A percentile compares a stretch with the other conserved stretches of the same genome.
These are phyloP conservation scores for Rutstroemia sp. DNA, from an alignment of 2,329 filamentous ascomycete genomes.

Conservation along the genomic window DNA sequence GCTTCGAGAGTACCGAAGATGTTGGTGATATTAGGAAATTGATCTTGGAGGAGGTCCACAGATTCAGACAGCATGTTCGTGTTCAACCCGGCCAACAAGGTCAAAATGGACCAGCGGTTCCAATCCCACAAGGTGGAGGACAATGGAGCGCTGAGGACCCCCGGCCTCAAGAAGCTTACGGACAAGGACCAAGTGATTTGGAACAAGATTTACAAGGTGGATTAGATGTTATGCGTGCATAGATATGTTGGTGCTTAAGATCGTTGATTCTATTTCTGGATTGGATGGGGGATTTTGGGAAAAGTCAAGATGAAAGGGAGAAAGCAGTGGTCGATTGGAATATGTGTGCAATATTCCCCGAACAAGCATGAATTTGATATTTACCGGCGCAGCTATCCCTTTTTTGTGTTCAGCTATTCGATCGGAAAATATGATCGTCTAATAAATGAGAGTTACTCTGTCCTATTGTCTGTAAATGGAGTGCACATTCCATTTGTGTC, in stretches of 20 bases:
- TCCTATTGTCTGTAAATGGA: background rate
- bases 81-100: slow-evolving; percentile 29
- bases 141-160: slow-evolving; percentile 29
- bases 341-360: background rate
- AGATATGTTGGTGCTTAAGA: slow-evolving; percentile 6
- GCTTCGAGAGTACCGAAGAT: slow-evolving; percentile 96
- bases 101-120: slow-evolving; percentile 24
- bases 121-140: slow-evolving; percentile 28
- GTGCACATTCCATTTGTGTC: background rate
- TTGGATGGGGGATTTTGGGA: background rate
- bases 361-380: background rate
- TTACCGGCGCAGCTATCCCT: background rate
- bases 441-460: background rate
- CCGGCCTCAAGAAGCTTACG: slow-evolving; percentile 30
- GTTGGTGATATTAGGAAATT: slow-evolving; percentile 92
- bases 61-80: slow-evolving; percentile 59
- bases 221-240: slow-evolving; percentile 28
- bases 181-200: slow-evolving; percentile 25
- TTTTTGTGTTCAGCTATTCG: background rate
- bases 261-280: background rate
- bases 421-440: background rate
- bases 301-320: background rate
- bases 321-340: background rate
- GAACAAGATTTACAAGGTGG: slow-evolving; percentile 31
- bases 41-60: slow-evolving; percentile 90